These are phyloP conservation scores for Hypoxylon lenormandii DNA, from an alignment of 495 filamentous ascomycete species.

Conservation along the genomic window DNA sequence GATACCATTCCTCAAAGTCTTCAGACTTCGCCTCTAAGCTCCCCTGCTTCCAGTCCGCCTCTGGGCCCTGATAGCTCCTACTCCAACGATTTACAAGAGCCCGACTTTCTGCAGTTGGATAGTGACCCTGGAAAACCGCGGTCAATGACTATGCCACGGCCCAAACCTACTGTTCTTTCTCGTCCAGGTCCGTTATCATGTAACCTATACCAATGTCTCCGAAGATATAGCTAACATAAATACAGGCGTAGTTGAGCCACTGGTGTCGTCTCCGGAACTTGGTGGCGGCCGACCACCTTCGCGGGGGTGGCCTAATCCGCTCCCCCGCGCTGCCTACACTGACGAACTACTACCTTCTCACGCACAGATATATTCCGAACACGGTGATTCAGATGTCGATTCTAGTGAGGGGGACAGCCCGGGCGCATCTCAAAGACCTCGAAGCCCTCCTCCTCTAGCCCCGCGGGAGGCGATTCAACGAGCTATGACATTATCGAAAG, in stretches of 20 bases:
- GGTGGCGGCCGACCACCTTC: constrained; percentile 59
- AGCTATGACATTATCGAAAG: constrained; percentile 85
- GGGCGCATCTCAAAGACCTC: constrained; percentile 65
- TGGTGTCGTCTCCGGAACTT: constrained; percentile 71
- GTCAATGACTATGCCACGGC: constrained; percentile 53
- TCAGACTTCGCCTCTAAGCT: constrained; percentile 93
- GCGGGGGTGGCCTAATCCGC: constrained; percentile 57
- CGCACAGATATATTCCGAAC: constrained; percentile 60
- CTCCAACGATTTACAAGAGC: constrained; percentile 74
- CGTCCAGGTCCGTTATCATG: constrained; percentile 43
- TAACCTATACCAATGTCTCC: not conserved
- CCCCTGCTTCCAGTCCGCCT: constrained; percentile 83
- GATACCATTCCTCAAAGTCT: constrained; percentile 86
- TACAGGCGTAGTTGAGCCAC: constrained; percentile 70
- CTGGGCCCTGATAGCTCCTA: constrained; percentile 68
- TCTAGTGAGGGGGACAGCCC: constrained; percentile 55
- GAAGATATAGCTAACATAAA: constrained; percentile 15
- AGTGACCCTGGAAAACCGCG: constrained; percentile 51
- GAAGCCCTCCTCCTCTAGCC: constrained; percentile 82
- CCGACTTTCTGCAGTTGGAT: constrained; percentile 82
- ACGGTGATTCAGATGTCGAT: constrained; percentile 53
- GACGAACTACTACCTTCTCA: constrained; percentile 58
- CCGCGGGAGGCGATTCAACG: constrained; percentile 81
- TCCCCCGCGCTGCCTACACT: constrained; percentile 55
- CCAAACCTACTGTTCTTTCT: constrained; percentile 52